Base-by-base conservation (phyloP, 441 rosid species). In the Aleurites moluccanus region DNA sequence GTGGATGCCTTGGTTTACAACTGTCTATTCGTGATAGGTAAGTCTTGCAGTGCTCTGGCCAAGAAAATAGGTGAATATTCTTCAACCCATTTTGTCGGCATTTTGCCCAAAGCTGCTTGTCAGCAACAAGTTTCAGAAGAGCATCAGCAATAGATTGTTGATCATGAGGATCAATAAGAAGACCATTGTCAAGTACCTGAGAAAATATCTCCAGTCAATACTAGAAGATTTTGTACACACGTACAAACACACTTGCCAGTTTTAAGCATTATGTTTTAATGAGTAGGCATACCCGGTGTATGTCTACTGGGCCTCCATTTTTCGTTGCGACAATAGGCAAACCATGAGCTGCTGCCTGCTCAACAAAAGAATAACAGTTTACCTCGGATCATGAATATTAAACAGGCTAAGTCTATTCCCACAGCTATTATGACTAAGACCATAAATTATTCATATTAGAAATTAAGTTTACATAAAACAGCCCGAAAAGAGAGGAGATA, bases 301-400 rank as follows among this genome's bases (percentile, higher is more conserved):
- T 94, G 74, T 94, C 99, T 4, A 94, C 97, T 67, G 98, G 99
- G 47, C 99, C 98, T 57, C 99, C 99, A 83, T 94, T 94, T 84
- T 81, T 90, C 33, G 98, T 92, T 70, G 98, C 98, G 56, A 94
- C 99, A 45, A 86, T 90, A 16, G 99, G 99, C 80, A 94, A 83
- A 40, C 99, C 98, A 84, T 92, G 66, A 73, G 98, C 98, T 62
- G 98, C 97, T 56, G 99, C 98, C 97, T 92, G 88, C 77, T 75
- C 76, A 72, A 40, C 42, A 83, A 75, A 77, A 70, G 60, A 35
- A 21, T 44, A 35, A 49, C 38, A 64, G 28, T 33, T 56, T 13
- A 69, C n/a, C 28, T 63, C 25, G 57, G 8, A 35, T 35, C 52
- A 50, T 42, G 30, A 44, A 61, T 35, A 47, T 7, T 55, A 33